Percentiles rank a stretch among this genome's conserved stretches.
phyloP scores from a whole-genome alignment of 352 stramenopile genomes.

The Halophytophthora polymorphica region DNA sequence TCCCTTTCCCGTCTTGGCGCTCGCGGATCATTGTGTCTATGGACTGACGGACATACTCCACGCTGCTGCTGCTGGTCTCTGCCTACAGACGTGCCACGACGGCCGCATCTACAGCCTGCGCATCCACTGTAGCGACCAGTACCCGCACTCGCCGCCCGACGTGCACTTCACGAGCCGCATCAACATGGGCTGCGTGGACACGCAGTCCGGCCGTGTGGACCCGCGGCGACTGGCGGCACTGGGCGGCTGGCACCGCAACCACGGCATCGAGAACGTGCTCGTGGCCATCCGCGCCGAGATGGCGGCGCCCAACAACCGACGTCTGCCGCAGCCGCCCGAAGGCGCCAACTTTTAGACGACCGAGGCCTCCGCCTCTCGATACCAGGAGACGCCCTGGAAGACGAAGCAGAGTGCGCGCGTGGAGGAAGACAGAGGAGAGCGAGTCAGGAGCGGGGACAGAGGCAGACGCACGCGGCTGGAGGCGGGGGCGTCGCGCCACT shows the following conservation, averaged over 20 bases:
- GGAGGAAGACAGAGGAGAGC: constrained; percentile 3
- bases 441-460: background rate
- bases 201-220: constrained; percentile 78
- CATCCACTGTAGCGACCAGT: constrained; percentile 92
- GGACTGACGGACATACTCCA: background rate
- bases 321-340: constrained; percentile 89
- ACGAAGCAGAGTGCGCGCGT: background rate
- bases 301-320: constrained; percentile 83
- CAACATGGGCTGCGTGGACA: constrained; percentile 97
- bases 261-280: constrained; percentile 89
- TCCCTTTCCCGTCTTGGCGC: background rate
- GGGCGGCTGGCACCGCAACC: constrained; percentile 84
- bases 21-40: background rate
- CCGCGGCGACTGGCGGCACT: constrained; percentile 64
- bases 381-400: constrained; percentile 8
- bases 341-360: constrained; percentile 87
- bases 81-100: constrained; percentile 91
- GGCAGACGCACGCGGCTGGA: no score
- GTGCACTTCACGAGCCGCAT: constrained; percentile 97
- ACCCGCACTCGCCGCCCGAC: constrained; percentile 92
- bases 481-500: no score
- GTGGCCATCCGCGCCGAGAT: constrained; percentile 90
- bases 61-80: constrained; percentile 1
- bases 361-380: no score
- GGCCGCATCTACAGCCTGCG: constrained; percentile 95